Conservation (phyloP, 2,329 filamentous ascomycete species). For the Penicillium digitatum region DNA sequence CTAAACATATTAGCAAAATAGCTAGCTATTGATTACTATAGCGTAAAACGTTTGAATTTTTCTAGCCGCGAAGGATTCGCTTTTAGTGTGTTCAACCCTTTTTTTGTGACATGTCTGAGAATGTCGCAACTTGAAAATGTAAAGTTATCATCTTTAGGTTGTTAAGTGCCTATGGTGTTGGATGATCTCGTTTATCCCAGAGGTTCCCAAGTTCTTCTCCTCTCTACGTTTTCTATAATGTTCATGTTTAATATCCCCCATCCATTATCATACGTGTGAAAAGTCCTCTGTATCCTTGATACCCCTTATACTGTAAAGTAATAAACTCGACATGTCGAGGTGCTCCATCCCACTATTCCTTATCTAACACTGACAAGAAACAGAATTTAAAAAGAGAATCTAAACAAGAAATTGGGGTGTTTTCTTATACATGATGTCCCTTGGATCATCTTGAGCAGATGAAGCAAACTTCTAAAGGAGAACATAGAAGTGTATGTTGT, state of each 20-base stretch:
- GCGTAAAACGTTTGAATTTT: too few relatives aligned
- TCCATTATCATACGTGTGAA: not conserved
- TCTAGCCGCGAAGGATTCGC: too few relatives aligned
- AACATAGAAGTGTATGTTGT: not conserved
- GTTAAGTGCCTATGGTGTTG: too few relatives aligned
- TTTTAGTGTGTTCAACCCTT: too few relatives aligned
- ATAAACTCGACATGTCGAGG: not conserved
- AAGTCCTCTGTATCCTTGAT: not conserved
- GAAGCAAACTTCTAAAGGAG: not conserved
- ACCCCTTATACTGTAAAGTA: not conserved
- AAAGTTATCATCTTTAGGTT: too few relatives aligned
- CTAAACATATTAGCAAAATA: too few relatives aligned
- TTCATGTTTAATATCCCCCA: not conserved
- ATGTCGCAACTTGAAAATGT: too few relatives aligned
- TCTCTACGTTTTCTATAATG: too few relatives aligned
- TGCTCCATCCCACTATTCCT: not conserved
- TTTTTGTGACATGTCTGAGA: too few relatives aligned
- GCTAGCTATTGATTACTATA: too few relatives aligned
- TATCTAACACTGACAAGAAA: not conserved
- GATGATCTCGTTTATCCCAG: too few relatives aligned
- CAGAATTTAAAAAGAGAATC: not conserved
- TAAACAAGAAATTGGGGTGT: not conserved
- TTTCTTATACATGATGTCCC: not conserved
- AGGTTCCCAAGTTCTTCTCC: not conserved
- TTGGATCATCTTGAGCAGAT: not conserved